Base-by-base conservation (phyloP, 306 rosid genomes). In the Inga leiocalycina region DNA sequence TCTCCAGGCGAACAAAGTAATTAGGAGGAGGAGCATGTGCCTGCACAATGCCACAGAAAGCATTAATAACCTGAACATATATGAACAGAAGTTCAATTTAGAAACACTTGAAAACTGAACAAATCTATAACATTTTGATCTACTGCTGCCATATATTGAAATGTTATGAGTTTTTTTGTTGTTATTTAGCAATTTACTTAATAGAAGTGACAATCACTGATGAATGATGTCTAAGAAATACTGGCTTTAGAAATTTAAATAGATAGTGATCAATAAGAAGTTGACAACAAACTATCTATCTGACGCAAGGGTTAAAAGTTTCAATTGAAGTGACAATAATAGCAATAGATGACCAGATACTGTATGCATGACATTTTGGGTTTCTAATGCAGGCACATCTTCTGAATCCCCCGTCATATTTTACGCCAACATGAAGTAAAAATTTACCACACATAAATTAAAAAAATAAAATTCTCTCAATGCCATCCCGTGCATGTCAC, bases 1-100 rank as follows among this genome's bases (percentile, higher is more conserved):
- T 83, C 14, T 84, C 93, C 79, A 86, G 77, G 51, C 89, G 89
- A 54, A 94, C 89, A 87, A 94, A 90, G 93, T 85, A 86, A 74
- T 87, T 90, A 84, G 93, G 92, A 78, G 93, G 89, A 86, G 91
- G 86, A 22, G 93, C 94, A 83, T 89, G 92, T 75, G 98, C 89
- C 99, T 97, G 81, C 89, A 90, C 13, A 24, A 75, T 20, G 51
- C 51, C 79, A 84, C 70, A 75, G 67, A 34, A 86, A 56, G 12
- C 84, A 45, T 41, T 11, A 69, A 66, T 61, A 73, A 37, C 35
- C n/a, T n/a, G n/a, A 74, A 61, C 49, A 74, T 46, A 39, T 6
- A 20, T 59, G 45, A 57, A 71, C 75, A 75, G 59, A 34, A 24
- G 48, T 16, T 67, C 22, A n/a, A 34, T 74, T 4, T 48, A 71